Evolutionary conservation across 2,329 filamentous ascomycete genomes (phyloP).

Genomic region (Gremmenia infestans): DNA sequence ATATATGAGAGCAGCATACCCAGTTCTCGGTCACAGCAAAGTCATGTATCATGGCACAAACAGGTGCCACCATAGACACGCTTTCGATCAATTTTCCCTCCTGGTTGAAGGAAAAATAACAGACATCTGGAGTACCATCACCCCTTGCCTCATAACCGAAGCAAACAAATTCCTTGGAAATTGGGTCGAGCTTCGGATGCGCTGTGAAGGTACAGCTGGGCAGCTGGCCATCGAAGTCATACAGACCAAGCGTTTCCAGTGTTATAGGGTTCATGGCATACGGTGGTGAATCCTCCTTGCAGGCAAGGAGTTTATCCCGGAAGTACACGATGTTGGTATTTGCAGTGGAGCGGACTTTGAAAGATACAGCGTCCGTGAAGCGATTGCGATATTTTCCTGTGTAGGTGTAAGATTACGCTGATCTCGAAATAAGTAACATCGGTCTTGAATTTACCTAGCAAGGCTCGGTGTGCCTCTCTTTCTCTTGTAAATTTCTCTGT

Average conservation of each 20-base stretch:
- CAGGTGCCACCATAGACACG: conserved; percentile 42
- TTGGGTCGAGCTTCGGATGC: conserved; percentile 47
- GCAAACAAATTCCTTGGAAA: conserved; percentile 46
- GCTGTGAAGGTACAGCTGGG: conserved; percentile 43
- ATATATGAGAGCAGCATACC: not conserved
- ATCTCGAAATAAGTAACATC: too few species aligned
- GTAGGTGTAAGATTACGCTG: too few species aligned
- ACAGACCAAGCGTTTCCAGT: conserved; percentile 42
- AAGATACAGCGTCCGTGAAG: conserved; percentile 48
- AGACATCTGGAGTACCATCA: conserved; percentile 40
- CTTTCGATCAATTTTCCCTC: conserved; percentile 41
- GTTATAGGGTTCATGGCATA: conserved; percentile 43
- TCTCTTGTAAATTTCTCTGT: conserved; percentile 35
- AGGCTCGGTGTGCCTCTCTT: conserved; percentile 14
- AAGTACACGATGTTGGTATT: conserved; percentile 57
- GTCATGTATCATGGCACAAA: conserved; percentile 48
- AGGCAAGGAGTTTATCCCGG: conserved; percentile 47
- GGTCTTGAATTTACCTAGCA: conserved; percentile 22
- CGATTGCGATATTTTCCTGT: conserved; percentile 50
- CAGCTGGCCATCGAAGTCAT: conserved; percentile 46
- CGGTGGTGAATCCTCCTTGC: conserved; percentile 48
- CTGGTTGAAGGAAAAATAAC: conserved; percentile 39
- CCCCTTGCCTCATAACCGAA: conserved; percentile 46
- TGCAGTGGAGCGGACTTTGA: conserved; percentile 49
- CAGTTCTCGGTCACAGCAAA: conserved; percentile 43